phyloP scores from a whole-genome alignment of 495 filamentous ascomycete species.

The Penicillium goetzii region DNA sequence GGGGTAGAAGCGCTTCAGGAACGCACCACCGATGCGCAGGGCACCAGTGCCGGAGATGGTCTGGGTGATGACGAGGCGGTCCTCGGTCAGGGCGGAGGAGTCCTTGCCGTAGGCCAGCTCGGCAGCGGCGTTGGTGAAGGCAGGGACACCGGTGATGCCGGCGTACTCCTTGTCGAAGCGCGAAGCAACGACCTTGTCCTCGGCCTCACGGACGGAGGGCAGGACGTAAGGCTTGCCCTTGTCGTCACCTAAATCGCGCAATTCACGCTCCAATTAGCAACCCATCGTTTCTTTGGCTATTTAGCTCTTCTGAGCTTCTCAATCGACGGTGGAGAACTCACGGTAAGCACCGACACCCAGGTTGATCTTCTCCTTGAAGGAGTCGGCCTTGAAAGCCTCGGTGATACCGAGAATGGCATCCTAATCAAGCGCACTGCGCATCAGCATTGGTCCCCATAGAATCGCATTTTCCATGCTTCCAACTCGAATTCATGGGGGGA shows the following conservation, averaged over 20 bases:
- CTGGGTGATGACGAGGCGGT: constrained; percentile 90
- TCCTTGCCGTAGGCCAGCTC: constrained; percentile 85
- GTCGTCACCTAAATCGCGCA: constrained; percentile 68
- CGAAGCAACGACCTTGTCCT: constrained; percentile 79
- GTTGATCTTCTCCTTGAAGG: constrained; percentile 93
- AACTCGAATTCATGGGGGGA: not conserved
- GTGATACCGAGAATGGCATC: constrained; percentile 96
- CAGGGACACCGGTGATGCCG: constrained; percentile 91
- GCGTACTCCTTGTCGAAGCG: constrained; percentile 95
- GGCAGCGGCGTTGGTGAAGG: constrained; percentile 91
- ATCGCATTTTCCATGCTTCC: not conserved
- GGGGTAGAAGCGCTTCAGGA: constrained; percentile 88
- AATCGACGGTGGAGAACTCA: constrained; percentile 30
- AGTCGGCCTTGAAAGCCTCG: constrained; percentile 97
- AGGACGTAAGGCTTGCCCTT: constrained; percentile 96
- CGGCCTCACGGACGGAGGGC: constrained; percentile 86
- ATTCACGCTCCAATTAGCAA: constrained; percentile 21
- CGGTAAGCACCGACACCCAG: constrained; percentile 71
- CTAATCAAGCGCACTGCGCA: constrained; percentile 29
- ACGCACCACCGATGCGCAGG: constrained; percentile 90
- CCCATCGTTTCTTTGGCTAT: constrained; percentile 1
- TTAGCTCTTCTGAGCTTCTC: not conserved
- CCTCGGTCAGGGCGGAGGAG: constrained; percentile 72
- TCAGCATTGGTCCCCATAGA: constrained; percentile 35
- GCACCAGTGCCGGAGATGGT: constrained; percentile 98